Percentiles rank a stretch among this genome's conserved stretches.
Evolutionary conservation across 1,139 yeast species (phyloP).

Genomic region (Sugiyamaella japonica): DNA sequence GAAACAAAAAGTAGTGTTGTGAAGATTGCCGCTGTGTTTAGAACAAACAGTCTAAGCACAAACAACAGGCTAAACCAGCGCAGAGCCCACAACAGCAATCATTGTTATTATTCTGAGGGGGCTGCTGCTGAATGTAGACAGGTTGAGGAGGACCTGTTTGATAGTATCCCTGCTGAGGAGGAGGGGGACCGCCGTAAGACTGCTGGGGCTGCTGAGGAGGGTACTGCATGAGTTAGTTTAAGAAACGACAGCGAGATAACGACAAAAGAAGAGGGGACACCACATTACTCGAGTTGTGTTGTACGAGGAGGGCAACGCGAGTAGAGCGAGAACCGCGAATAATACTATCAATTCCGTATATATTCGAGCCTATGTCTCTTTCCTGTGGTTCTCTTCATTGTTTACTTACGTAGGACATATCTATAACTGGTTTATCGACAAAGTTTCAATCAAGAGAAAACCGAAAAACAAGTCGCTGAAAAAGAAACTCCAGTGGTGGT

Average conservation of each 20-base stretch:
- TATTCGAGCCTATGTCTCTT: no score
- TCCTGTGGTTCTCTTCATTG: not conserved
- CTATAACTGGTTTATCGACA: not conserved
- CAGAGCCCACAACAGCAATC: slow-evolving; percentile 41
- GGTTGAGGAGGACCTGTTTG: slow-evolving; percentile 33
- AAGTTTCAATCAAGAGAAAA: not conserved
- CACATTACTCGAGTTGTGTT: no score
- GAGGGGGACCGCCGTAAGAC: slow-evolving; percentile 28
- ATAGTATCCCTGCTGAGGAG: slow-evolving; percentile 29
- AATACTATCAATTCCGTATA: no score
- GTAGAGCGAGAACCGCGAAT: no score
- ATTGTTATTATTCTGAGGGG: slow-evolving; percentile 27
- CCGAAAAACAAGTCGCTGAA: not conserved
- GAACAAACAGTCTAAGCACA: slow-evolving; percentile 29
- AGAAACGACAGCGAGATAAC: no score
- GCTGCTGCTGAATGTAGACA: slow-evolving; percentile 36
- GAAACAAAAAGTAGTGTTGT: no score
- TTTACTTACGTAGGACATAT: slow-evolving; percentile 29
- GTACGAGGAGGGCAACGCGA: no score
- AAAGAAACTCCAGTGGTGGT: not conserved
- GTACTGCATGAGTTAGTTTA: slow-evolving; percentile 20
- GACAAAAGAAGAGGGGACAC: no score
- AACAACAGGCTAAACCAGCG: slow-evolving; percentile 38
- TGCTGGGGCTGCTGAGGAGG: slow-evolving; percentile 37
- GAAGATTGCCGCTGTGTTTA: not conserved